phyloP scores from a whole-genome alignment of 2,329 filamentous ascomycete genomes.

The Fusarium lyarnte region DNA sequence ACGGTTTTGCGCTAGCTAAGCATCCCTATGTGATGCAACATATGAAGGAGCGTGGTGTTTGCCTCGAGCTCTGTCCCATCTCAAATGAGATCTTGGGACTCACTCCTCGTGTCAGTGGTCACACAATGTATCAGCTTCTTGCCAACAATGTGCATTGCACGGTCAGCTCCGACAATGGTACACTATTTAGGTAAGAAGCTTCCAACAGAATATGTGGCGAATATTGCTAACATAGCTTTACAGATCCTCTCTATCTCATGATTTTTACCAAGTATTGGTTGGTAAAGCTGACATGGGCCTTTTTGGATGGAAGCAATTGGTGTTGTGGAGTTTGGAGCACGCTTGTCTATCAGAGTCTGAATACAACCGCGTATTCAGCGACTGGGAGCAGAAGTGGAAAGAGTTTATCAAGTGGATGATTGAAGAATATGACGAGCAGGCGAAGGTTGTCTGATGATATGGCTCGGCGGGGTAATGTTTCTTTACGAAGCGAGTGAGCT shows the following conservation, averaged over 20 bases:
- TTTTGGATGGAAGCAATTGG: slow-evolving; percentile 76
- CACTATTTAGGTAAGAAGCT: slow-evolving; percentile 70
- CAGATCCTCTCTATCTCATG: slow-evolving; percentile 76
- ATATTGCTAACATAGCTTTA: neutral
- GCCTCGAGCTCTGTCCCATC: slow-evolving; percentile 80
- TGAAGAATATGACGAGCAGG: slow-evolving; percentile 47
- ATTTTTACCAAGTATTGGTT: slow-evolving; percentile 81
- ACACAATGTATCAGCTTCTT: slow-evolving; percentile 73
- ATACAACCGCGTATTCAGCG: slow-evolving; percentile 46
- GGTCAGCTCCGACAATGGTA: slow-evolving; percentile 79
- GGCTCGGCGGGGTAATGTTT: neutral
- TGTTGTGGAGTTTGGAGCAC: slow-evolving; percentile 70
- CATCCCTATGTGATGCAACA: slow-evolving; percentile 73
- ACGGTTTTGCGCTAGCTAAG: slow-evolving; percentile 75
- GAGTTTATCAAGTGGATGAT: slow-evolving; percentile 65
- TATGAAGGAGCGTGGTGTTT: slow-evolving; percentile 71
- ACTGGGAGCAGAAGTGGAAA: slow-evolving; percentile 67
- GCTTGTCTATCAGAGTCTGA: slow-evolving; percentile 61
- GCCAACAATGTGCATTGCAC: slow-evolving; percentile 80
- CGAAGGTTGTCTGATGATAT: neutral
- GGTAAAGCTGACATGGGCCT: slow-evolving; percentile 73
- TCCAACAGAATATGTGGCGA: neutral
- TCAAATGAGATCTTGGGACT: slow-evolving; percentile 80
- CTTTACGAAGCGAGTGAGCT: neutral
- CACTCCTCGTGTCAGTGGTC: slow-evolving; percentile 71